Conservation (phyloP, 1,284 basidiomycete species). For the Fomitopsis betulina region DNA sequence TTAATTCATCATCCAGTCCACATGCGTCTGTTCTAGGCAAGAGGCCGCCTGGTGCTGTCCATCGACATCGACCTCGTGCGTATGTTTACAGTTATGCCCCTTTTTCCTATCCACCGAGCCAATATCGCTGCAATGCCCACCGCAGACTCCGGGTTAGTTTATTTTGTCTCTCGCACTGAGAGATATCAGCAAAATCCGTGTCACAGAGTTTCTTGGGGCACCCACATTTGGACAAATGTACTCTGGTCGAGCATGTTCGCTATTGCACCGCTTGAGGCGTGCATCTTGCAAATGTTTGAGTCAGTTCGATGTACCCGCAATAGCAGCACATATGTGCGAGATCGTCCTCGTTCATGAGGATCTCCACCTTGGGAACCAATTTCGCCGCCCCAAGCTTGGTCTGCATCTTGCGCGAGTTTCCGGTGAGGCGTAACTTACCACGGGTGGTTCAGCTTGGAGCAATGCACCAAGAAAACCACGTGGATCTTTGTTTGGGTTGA, state of each 20-base stretch:
- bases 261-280: background rate
- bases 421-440: background rate
- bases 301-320: background rate
- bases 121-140: too few relatives aligned
- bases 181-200: too few relatives aligned
- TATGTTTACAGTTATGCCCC: too few relatives aligned
- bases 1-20: too few relatives aligned
- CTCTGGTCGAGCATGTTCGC: background rate
- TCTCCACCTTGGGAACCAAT: background rate
- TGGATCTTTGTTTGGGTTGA: background rate
- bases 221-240: background rate
- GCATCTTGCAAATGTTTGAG: too few relatives aligned
- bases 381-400: background rate
- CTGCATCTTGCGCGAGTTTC: background rate
- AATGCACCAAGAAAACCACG: background rate
- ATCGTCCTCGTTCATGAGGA: background rate
- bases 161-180: too few relatives aligned
- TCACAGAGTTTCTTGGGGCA: too few relatives aligned
- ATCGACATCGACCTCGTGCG: too few relatives aligned
- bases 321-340: background rate
- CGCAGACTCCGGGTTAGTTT: too few relatives aligned
- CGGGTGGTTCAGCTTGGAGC: background rate
- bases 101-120: too few relatives aligned
- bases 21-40: too few relatives aligned
- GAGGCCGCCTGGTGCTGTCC: too few relatives aligned